phyloP scores from a whole-genome alignment of 2,329 filamentous ascomycete species.

The Pseudocercospora vitis region DNA sequence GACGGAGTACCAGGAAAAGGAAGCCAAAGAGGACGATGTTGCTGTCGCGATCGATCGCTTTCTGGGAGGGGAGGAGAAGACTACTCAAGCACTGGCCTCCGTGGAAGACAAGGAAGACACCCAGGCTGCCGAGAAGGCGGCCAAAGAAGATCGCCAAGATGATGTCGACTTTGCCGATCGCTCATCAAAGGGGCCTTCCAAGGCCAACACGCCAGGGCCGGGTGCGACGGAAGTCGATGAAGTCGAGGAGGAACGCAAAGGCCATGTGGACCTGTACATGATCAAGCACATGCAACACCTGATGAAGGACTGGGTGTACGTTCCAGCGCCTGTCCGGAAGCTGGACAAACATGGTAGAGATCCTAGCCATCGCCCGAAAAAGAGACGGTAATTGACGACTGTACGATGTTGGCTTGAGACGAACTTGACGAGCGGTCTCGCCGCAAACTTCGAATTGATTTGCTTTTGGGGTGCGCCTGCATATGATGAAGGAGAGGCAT shows the following conservation, averaged over 20 bases:
- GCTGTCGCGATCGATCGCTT: conserved; percentile 85
- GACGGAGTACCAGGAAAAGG: conserved; percentile 68
- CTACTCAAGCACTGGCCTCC: conserved; percentile 75
- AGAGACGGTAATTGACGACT: conserved; percentile 28
- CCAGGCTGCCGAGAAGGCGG: conserved; percentile 78
- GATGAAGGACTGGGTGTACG: conserved; percentile 36
- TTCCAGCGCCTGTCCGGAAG: conserved; percentile 37
- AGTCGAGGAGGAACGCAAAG: conserved; percentile 56
- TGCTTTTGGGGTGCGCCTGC: neutral
- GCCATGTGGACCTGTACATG: conserved; percentile 68
- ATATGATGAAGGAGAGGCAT: conserved; percentile 6
- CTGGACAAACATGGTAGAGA: conserved; percentile 41
- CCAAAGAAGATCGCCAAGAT: conserved; percentile 82
- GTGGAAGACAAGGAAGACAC: conserved; percentile 93
- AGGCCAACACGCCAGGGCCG: conserved; percentile 39
- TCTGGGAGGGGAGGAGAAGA: conserved; percentile 64
- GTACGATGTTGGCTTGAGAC: neutral
- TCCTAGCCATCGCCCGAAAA: conserved; percentile 39
- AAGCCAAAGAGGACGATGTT: conserved; percentile 69
- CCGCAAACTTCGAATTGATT: too few species aligned
- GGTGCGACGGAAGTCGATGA: conserved; percentile 43
- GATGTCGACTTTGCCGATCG: conserved; percentile 74
- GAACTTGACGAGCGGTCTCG: neutral
- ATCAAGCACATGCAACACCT: conserved; percentile 36
- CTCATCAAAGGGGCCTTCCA: conserved; percentile 47